phyloP scores from a whole-genome alignment of 768 basidiomycete species.

The Mycena venus region DNA sequence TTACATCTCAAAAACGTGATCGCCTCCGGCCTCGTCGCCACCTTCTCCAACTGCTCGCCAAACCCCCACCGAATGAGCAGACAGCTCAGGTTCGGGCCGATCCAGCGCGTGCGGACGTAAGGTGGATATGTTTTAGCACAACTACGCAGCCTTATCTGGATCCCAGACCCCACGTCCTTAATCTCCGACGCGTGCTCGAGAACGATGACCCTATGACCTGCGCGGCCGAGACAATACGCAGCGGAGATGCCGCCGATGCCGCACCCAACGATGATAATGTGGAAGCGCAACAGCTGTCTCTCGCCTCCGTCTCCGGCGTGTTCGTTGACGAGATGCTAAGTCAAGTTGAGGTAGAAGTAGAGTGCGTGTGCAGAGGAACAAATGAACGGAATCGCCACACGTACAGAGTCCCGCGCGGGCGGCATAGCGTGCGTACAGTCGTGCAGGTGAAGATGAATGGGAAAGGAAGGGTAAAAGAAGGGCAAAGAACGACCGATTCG shows the following conservation, averaged over 20 bases:
- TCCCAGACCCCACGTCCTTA: slow-evolving; percentile 2
- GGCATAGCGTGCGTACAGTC: too few relatives aligned
- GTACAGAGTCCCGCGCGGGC: too few relatives aligned
- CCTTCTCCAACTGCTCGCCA: slow-evolving; percentile 51
- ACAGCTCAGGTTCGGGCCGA: slow-evolving; percentile 54
- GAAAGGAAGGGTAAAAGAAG: too few relatives aligned
- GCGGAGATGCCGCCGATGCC: slow-evolving; percentile 49
- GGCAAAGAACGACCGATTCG: too few relatives aligned
- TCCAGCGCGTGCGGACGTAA: not conserved
- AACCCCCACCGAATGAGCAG: slow-evolving; percentile 67
- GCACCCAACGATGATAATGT: slow-evolving; percentile 10
- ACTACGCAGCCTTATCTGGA: not conserved
- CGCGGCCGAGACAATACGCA: slow-evolving; percentile 53
- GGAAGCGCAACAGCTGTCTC: not conserved
- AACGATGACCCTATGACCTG: slow-evolving; percentile 56
- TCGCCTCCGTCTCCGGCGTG: not conserved
- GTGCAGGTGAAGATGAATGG: too few relatives aligned
- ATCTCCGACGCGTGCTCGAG: slow-evolving; percentile 51
- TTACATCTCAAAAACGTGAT: slow-evolving; percentile 59
- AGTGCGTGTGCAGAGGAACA: too few relatives aligned
- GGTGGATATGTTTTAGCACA: too few relatives aligned
- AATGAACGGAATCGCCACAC: too few relatives aligned
- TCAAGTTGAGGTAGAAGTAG: too few relatives aligned
- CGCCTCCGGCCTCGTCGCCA: slow-evolving; percentile 54
- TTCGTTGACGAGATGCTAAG: too few relatives aligned